Conservation (phyloP, 2,329 filamentous ascomycete genomes). For the Fusarium stilboides region DNA sequence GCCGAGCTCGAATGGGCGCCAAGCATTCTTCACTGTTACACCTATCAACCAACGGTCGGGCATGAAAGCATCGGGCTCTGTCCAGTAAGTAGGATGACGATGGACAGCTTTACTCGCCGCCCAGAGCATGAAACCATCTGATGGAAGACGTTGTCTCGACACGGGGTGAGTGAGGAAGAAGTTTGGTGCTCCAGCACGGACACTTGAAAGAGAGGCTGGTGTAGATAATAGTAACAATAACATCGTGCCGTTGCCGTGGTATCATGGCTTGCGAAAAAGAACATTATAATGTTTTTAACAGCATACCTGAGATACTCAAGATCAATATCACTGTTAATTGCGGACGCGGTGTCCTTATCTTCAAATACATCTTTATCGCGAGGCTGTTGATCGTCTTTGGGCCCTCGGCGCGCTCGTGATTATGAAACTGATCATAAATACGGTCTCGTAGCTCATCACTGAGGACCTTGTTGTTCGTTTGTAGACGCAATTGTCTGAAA, state of each 20-base stretch:
- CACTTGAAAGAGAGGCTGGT: background rate
- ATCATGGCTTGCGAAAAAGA: constrained; percentile 22
- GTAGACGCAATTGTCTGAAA: background rate
- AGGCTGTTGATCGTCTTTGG: constrained; percentile 14
- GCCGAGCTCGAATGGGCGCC: constrained; percentile 10
- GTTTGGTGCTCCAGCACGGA: constrained; percentile 1
- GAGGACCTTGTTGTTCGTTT: background rate
- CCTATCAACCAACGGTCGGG: constrained; percentile 2
- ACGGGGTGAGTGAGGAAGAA: constrained; percentile 8
- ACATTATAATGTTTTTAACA: constrained; percentile 12
- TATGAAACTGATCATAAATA: background rate
- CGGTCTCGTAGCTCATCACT: background rate
- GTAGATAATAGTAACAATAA: constrained; percentile 9
- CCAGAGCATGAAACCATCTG: constrained; percentile 15
- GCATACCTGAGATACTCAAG: background rate
- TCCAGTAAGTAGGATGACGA: constrained; percentile 6
- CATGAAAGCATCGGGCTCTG: background rate
- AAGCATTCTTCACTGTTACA: background rate
- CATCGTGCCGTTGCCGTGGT: constrained; percentile 7
- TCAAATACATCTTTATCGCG: background rate
- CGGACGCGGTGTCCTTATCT: background rate
- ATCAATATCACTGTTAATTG: background rate
- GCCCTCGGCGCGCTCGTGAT: background rate
- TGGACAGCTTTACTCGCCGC: constrained; percentile 10
- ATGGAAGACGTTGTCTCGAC: background rate